A percentile compares a stretch with the other conserved stretches of the same genome.
Conservation (phyloP, 108 stramenopile species). For the Epipyxis sp. region DNA sequence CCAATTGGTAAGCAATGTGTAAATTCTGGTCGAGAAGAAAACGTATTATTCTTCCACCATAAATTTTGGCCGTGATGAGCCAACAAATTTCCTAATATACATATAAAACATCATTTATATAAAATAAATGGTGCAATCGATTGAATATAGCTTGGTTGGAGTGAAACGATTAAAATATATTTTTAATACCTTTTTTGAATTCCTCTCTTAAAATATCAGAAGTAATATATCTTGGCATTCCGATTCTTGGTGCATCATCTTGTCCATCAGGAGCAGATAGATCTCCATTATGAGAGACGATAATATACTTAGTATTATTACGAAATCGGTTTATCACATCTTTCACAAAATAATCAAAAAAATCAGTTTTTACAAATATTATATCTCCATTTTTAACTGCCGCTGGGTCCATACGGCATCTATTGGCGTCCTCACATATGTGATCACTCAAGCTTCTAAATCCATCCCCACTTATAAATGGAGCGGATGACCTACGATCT, state of each 20-base stretch:
- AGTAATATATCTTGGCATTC: conserved; percentile 2
- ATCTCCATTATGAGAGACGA: conserved; percentile 29
- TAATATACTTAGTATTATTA: background rate
- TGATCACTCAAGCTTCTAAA: background rate
- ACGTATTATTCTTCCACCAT: conserved; percentile 24
- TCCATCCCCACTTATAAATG: background rate
- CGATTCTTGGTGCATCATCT: conserved; percentile 7
- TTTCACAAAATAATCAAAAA: conserved; percentile 15
- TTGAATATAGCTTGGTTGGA: no score
- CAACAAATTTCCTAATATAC: no score
- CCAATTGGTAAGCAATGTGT: conserved; percentile 25
- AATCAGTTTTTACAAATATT: conserved; percentile 13
- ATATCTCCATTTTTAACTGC: background rate
- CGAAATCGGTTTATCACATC: background rate
- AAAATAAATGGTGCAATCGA: no score
- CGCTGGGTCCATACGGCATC: conserved; percentile 14
- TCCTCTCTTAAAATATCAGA: background rate
- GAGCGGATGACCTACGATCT: background rate
- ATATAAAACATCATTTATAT: no score
- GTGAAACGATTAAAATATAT: no score
- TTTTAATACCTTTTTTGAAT: background rate
- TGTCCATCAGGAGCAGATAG: conserved; percentile 32
- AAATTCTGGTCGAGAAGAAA: background rate
- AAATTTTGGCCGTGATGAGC: conserved; percentile 27
- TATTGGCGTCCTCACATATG: conserved; percentile 8